Conservation (phyloP, 2,329 filamentous ascomycete genomes). For the Tolypocladium guangdongense region DNA sequence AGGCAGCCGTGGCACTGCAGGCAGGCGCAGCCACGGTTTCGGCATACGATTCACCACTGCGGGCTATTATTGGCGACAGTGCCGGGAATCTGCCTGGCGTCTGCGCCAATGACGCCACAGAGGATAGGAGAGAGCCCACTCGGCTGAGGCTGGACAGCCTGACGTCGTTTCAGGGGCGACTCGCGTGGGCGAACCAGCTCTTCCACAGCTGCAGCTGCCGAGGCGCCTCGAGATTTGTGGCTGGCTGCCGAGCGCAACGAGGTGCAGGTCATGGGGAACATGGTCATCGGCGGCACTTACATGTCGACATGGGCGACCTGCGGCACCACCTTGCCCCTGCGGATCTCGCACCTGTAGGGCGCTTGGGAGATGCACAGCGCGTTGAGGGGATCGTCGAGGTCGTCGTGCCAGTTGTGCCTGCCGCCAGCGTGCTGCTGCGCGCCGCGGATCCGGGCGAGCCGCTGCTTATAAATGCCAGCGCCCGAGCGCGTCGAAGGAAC, state of each 20-base stretch:
- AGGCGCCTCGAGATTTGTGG: not conserved
- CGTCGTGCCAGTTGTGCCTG: conserved; percentile 3
- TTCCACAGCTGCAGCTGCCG: not conserved
- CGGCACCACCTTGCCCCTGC: conserved; percentile 21
- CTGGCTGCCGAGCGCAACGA: too few species aligned
- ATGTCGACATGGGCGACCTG: conserved; percentile 12
- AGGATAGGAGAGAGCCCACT: not conserved
- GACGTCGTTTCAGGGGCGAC: not conserved
- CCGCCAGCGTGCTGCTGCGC: not conserved
- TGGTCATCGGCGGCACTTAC: conserved; percentile 12
- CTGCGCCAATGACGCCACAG: not conserved
- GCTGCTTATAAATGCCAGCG: not conserved
- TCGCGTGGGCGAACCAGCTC: too few species aligned
- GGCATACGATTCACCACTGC: too few species aligned
- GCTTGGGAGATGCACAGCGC: conserved; percentile 14
- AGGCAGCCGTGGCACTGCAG: not conserved
- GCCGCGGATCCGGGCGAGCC: not conserved
- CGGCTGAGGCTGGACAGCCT: not conserved
- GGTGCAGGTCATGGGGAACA: not conserved
- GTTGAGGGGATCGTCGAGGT: conserved; percentile 16
- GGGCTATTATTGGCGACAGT: not conserved
- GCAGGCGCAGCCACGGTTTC: not conserved
- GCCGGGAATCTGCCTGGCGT: not conserved
- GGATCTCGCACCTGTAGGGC: conserved; percentile 18
- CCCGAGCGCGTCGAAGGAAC: not conserved